Evolutionary conservation across 2,329 filamentous ascomycete species (phyloP), one percentile per base, ranked within the genome.

Genomic region (Aureobasidium sp.): DNA sequence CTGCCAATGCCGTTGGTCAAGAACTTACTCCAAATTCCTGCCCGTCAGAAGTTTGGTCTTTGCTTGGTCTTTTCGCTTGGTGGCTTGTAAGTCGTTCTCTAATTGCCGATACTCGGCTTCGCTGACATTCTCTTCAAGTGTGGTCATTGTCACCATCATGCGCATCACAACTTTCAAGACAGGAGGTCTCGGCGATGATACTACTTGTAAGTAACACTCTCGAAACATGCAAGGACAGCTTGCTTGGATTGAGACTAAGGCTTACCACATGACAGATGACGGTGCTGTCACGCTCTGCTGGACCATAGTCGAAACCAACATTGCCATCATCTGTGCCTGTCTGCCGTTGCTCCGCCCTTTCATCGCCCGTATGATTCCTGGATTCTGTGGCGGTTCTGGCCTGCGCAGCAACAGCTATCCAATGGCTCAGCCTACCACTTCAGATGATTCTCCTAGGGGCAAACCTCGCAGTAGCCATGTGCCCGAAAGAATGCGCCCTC

Each of bases 321-420:
- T 68, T 13, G 66, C 66, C 39, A 69, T 70, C 11, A 68, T 71
- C 39, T 68, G 65, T 53, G 67, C 66, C 25, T 70, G 68, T 59
- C 66, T 71, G 15, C 69, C 68, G 41, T 63, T 69, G 45, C 55
- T 66, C 21, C 58, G 63, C 7, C 59, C 59, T 3, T 53, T 61
- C 27, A 61, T 61, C 32, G 48, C 59, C 21, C 59, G 59, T 30
- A 41, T 61, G 47, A 48, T 61, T 9, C 59, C 59, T 30, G 59
- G 41, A 16, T 61, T 61, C 42, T 48, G 49, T 29, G 49, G 49
- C 11, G 9, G 39, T 11, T 52, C 47, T 29, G 39, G 27, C 3
- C 21, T 53, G 29, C 59, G 59, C 34, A 52, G 29, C 41, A 47
- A 61, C 21, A 61, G 39, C 39, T 59, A 59, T 34, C 44, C 44